Base-by-base conservation (phyloP, 805 yeast species). In the Yamadazyma paraphyllophila region DNA sequence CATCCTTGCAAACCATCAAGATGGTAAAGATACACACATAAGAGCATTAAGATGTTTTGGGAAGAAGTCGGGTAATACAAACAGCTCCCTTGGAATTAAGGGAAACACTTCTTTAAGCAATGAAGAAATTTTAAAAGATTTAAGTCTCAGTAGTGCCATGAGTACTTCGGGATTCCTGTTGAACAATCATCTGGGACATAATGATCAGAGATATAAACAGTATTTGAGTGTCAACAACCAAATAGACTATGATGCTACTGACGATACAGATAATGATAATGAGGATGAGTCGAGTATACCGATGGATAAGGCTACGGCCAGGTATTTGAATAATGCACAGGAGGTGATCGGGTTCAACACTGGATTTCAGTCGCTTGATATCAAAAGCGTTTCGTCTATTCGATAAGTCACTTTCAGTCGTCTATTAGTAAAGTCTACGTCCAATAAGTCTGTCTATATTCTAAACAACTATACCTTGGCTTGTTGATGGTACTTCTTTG, bases 21-120 rank as follows among this genome's bases (percentile, higher is more conserved):
- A 88, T 59, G 99, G 99, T 38, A 94, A 92, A 59, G 99, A 94
- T 62, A 84, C 96, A 0, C 98, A 90, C 61, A 70, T 94, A 9
- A 66, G 99, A 39, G 85, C 90, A 0, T 72, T 91, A 13, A 80
- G 71, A 62, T 88, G 56, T 69, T 81, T 62, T 50, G 76, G 76
- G 3, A 70, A 66, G 45, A 70, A 68, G 46, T 43, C 63, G 3
- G 39, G 46, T 16, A 43, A 32, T 30, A 30, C 20, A 15, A 44
- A 16, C 35, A 25, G 14, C 11, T 26, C 30, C 2, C 14, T 35
- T 3, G 31, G 31, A 10, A 24, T 13, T 7, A 48, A 45, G 12
- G 33, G 16, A 12, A 35, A 42, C n/a, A 29, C 11, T 11, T 29
- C 39, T 14, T 29, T 50, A 8, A 38, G 44, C 4, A 50, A 45